Evolutionary conservation across 2,329 filamentous ascomycete species (phyloP), one percentile per base, ranked within the genome.

Genomic region (Aspergillus eucalypticola): DNA sequence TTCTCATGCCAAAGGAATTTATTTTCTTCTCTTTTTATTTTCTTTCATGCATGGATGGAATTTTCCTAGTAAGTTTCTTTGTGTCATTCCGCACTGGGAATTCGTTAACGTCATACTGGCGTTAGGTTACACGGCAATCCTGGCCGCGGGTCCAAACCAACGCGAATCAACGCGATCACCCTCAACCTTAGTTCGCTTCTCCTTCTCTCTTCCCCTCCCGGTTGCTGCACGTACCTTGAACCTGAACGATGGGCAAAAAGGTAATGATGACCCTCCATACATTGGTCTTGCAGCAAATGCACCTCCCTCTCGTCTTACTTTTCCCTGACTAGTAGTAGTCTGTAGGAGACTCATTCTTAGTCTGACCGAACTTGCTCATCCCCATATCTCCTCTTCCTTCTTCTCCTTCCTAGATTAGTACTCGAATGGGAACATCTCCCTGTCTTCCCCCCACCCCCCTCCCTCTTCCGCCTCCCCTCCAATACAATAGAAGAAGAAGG

Each of bases 71-170:
- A 42, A n/a, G n/a, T n/a, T 52, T 53, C 35, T 54, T 56, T 56
- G 57, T 49, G 53, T 56, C 56, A 54, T 54, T 44, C 48, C 48
- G 49, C 61, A 54, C 53, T 41, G 49, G n/a, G 27, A 25, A 56
- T 48, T 61, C 55, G 59, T 62, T 8, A 61, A 66, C 62, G 64
- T 66, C 64, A 66, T 66, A 35, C 59, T 64, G 54, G 38, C 59
- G 61, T 63, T 38, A 59, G 46, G 61, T 64, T 64, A 58, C 63
- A 62, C 57, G 29, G 15, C 23, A 32, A 17, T 17, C 25, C 25
- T 29, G 19, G 41, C 19, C 41, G 19, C 19, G 10, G 19, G 41
- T 44, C 32, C 41, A 44, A 44, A 19, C 4, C 41, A 44, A 29
- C 23, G 25, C 25, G 46, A 50, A 50, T 29, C 44, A 49, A 27